Evolutionary conservation across 2,329 filamentous ascomycete species (phyloP).

Genomic region (Epichloe brachyelytri): DNA sequence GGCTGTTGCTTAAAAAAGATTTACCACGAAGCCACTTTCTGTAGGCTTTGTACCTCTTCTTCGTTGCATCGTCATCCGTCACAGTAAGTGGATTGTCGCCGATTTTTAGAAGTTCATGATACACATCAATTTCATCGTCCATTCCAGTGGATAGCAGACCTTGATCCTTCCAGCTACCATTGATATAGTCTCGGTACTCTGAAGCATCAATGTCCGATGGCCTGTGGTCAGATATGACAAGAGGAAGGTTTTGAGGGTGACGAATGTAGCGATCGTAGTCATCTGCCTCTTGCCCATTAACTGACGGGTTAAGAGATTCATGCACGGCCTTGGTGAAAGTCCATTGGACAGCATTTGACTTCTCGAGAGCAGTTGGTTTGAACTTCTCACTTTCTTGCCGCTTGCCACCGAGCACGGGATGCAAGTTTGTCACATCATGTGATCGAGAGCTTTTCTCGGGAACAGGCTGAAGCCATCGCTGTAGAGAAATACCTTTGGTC

Average conservation of each 20-base stretch:
- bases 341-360: conserved; percentile 74
- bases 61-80: conserved; percentile 69
- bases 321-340: conserved; percentile 77
- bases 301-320: conserved; percentile 74
- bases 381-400: conserved; percentile 19
- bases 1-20: conserved; percentile 90
- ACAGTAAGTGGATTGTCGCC: conserved; percentile 79
- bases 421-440: conserved; percentile 1
- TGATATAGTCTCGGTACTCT: conserved; percentile 73
- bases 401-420: background rate
- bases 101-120: conserved; percentile 63
- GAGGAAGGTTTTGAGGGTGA: conserved; percentile 77
- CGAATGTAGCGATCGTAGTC: conserved; percentile 84
- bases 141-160: conserved; percentile 39
- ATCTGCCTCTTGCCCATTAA: conserved; percentile 61
- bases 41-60: conserved; percentile 96
- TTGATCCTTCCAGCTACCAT: conserved; percentile 51
- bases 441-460: conserved; percentile 20
- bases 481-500: conserved; percentile 39
- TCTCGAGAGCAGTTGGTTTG: conserved; percentile 53
- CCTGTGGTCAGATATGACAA: conserved; percentile 60
- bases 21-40: conserved; percentile 89
- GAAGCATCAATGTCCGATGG: conserved; percentile 43
- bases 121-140: conserved; percentile 39
- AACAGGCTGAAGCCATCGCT: conserved; percentile 47